Percentiles rank a stretch among this genome's conserved stretches.
These are phyloP conservation scores for Leccinum pachyderme DNA, from an alignment of 1,284 basidiomycete species.

Conservation along the genomic window DNA sequence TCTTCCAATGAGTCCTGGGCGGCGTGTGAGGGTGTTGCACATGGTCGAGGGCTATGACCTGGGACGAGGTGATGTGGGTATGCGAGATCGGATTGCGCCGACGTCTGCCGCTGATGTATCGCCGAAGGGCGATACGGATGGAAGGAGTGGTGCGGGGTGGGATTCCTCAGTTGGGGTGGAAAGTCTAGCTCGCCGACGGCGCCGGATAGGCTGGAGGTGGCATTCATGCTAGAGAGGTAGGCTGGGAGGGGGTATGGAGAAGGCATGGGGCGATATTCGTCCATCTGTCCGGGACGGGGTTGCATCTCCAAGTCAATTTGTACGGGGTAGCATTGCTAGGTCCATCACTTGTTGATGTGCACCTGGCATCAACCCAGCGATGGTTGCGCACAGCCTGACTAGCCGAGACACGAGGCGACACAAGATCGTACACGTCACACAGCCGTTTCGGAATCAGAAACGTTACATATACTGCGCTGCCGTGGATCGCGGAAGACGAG, in stretches of 20 bases:
- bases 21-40: background rate
- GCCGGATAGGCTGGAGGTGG: conserved; percentile 57
- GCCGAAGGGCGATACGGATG: conserved; percentile 26
- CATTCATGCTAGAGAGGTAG: conserved; percentile 37
- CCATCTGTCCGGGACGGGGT: conserved; percentile 19
- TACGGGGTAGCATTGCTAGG: conserved; percentile 32
- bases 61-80: conserved; percentile 21
- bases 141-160: conserved; percentile 34
- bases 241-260: conserved; percentile 29
- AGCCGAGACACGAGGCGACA: conserved; percentile 33
- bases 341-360: conserved; percentile 27
- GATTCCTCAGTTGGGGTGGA: conserved; percentile 36
- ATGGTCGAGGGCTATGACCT: conserved; percentile 28
- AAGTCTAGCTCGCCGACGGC: conserved; percentile 57
- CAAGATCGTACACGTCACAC: conserved; percentile 31
- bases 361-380: conserved; percentile 29
- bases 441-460: conserved; percentile 31
- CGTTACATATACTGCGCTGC: conserved; percentile 25
- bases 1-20: conserved; percentile 32
- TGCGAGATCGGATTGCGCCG: conserved; percentile 24
- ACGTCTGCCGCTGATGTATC: conserved; percentile 31
- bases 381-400: conserved; percentile 31
- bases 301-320: conserved; percentile 29
- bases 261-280: conserved; percentile 28
- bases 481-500: conserved; percentile 26